A percentile compares a stretch with the other conserved stretches of the same genome.
These are phyloP conservation scores for Cryptosporidium andersoni DNA, from an alignment of 169 alveolate species.

Conservation along the genomic window DNA sequence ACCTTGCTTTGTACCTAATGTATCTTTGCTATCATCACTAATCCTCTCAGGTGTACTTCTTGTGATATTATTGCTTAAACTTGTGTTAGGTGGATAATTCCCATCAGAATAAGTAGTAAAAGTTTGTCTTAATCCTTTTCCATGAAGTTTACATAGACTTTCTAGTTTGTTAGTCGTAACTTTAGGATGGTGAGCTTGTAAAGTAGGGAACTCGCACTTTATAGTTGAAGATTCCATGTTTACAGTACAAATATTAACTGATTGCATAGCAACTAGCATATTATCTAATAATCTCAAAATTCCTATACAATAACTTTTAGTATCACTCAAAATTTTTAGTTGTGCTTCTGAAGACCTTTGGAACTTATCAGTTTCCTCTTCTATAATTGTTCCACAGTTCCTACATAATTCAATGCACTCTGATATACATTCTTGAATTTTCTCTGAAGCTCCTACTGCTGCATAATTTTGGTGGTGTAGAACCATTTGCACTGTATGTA, in stretches of 20 bases:
- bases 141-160: conserved; percentile 44
- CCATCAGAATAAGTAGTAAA: conserved; percentile 62
- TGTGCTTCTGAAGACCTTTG: conserved; percentile 40
- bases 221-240: conserved; percentile 18
- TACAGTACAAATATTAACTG: conserved; percentile 43
- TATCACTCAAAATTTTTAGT: conserved; percentile 28
- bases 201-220: not conserved
- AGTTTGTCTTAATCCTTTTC: conserved; percentile 50
- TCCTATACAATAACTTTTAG: conserved; percentile 37
- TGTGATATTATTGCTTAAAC: not conserved
- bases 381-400: conserved; percentile 28
- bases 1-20: too few relatives aligned
- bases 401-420: conserved; percentile 58
- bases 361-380: conserved; percentile 26
- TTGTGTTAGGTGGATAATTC: conserved; percentile 27
- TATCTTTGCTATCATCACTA: too few relatives aligned
- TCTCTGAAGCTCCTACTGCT: conserved; percentile 53
- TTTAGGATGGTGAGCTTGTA: conserved; percentile 27
- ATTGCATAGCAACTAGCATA: conserved; percentile 57
- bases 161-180: conserved; percentile 31
- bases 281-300: conserved; percentile 47
- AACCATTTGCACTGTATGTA: conserved; percentile 59
- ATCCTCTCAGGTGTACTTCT: too few relatives aligned
- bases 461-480: conserved; percentile 31
- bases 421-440: conserved; percentile 47